Evolutionary conservation across 306 rosid genomes (phyloP).

Genomic region (Crotalaria pallida): DNA sequence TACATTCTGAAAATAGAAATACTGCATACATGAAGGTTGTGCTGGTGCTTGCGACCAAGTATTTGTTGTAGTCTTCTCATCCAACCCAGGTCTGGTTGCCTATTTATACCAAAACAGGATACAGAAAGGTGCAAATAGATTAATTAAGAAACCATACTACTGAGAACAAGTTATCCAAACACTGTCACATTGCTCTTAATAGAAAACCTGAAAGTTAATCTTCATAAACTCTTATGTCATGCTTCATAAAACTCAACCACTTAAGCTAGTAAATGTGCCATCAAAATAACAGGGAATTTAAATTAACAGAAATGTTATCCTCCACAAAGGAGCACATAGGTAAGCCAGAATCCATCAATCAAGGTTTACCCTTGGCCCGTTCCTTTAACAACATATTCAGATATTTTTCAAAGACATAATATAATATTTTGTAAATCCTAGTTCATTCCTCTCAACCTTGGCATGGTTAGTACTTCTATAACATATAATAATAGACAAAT

Average conservation of each 20-base stretch:
- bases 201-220: no score
- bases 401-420: background rate
- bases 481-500: background rate
- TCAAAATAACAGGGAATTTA: background rate
- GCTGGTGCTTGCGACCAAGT: constrained; percentile 92
- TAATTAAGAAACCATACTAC: constrained; percentile 1
- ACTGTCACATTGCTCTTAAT: background rate
- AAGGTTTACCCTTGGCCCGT: background rate
- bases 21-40: constrained; percentile 73
- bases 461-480: background rate
- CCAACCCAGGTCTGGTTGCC: constrained; percentile 96
- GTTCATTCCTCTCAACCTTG: background rate
- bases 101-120: constrained; percentile 30
- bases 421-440: background rate
- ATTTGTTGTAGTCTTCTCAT: constrained; percentile 86
- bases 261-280: constrained; percentile 7
- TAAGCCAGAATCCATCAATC: background rate
- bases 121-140: background rate
- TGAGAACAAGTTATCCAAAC: background rate
- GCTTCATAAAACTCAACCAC: background rate
- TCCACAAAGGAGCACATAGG: constrained; percentile 4
- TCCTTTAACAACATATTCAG: background rate
- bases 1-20: background rate
- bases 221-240: no score
- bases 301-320: background rate